Conservation (phyloP, 805 yeast genomes). For the Jamesozyma lodderae region DNA sequence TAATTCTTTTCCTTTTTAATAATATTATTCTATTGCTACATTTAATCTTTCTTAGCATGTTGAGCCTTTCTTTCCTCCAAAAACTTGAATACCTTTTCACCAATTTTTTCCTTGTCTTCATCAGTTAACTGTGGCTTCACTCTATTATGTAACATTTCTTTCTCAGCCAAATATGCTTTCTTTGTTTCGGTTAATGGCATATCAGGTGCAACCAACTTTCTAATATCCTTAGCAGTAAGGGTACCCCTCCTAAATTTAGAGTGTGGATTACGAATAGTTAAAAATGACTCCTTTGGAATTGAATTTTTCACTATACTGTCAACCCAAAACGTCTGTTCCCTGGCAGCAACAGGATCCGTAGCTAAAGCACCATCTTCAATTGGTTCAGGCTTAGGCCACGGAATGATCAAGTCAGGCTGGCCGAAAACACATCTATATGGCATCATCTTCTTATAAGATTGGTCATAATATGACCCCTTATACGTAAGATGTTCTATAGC, state of each 20-base stretch:
- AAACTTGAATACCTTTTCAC: conserved; percentile 32
- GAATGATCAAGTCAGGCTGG: conserved; percentile 60
- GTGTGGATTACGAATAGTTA: conserved; percentile 66
- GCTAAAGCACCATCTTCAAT: conserved; percentile 49
- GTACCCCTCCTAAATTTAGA: conserved; percentile 58
- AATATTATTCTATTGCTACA: too few relatives aligned
- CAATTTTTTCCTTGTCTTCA: conserved; percentile 38
- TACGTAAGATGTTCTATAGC: conserved; percentile 70
- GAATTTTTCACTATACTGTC: conserved; percentile 58
- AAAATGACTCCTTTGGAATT: conserved; percentile 56
- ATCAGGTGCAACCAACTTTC: conserved; percentile 54
- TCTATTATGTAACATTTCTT: conserved; percentile 36
- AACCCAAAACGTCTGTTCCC: conserved; percentile 67
- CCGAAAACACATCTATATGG: conserved; percentile 72
- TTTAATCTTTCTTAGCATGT: too few relatives aligned
- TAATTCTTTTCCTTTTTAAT: too few relatives aligned
- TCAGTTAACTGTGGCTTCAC: conserved; percentile 32
- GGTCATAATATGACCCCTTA: conserved; percentile 65
- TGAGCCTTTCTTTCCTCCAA: conserved; percentile 20
- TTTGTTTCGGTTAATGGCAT: conserved; percentile 68
- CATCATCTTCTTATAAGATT: conserved; percentile 58
- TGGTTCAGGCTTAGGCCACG: conserved; percentile 76
- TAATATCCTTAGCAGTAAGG: conserved; percentile 53
- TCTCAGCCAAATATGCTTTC: conserved; percentile 52
- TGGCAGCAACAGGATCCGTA: conserved; percentile 47